Conservation (phyloP, 1,284 basidiomycete genomes). For the Thelephora terrestris region DNA sequence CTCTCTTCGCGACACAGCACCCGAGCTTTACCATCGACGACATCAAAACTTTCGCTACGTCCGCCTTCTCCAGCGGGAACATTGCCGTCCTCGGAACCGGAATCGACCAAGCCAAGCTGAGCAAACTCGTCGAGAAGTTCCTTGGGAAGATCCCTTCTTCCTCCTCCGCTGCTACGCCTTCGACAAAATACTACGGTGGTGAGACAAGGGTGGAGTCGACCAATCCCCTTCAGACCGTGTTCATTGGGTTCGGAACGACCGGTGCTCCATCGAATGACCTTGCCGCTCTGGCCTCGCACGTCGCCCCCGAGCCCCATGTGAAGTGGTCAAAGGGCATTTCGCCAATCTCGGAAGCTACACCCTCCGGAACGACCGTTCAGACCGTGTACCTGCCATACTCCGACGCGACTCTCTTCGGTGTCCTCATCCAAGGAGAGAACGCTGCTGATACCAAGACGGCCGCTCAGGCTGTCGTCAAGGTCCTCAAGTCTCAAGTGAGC, state of each 20-base stretch:
- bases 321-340: constrained; percentile 79
- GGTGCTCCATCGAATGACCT: constrained; percentile 58
- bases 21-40: constrained; percentile 54
- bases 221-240: constrained; percentile 60
- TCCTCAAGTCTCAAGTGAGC: constrained; percentile 41
- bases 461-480: constrained; percentile 54
- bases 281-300: constrained; percentile 67
- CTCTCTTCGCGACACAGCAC: constrained; percentile 74
- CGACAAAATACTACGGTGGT: constrained; percentile 72
- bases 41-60: constrained; percentile 63
- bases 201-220: constrained; percentile 65
- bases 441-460: constrained; percentile 52
- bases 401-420: constrained; percentile 79
- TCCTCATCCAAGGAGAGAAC: constrained; percentile 60
- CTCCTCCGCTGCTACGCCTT: constrained; percentile 27
- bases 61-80: constrained; percentile 69
- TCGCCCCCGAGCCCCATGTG: constrained; percentile 63
- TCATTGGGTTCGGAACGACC: constrained; percentile 73
- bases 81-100: constrained; percentile 82
- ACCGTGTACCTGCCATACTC: constrained; percentile 79
- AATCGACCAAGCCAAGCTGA: constrained; percentile 63
- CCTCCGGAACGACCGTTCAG: constrained; percentile 49
- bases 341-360: constrained; percentile 49
- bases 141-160: constrained; percentile 40
- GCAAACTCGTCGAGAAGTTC: constrained; percentile 62